Base-by-base conservation (phyloP, 78 protist species). In the Planoprotostelium fungivorum region DNA sequence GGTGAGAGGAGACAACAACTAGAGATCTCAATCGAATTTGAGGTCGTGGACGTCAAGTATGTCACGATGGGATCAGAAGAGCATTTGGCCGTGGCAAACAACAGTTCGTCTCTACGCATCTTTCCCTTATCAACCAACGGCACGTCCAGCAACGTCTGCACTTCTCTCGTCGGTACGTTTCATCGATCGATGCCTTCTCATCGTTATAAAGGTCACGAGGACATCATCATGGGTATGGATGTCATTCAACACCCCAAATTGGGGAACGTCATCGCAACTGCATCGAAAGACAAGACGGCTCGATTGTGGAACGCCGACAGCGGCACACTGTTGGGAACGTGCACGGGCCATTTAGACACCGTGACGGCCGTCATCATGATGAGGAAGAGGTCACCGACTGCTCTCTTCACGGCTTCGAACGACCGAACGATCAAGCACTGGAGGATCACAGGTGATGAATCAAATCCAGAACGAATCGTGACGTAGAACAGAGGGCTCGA, bases 361-460 rank as follows among this genome's bases (percentile, higher is more conserved):
- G 93, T 96, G n/a, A 89, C 95, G 16, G 85, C 90, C 34, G 93
- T 93, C 35, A 96, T 96, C 37, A 36, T 93, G 29, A 87, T 86
- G 37, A 51, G 16, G 73, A 35, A 83, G 29, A 91, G 83, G 73
- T 1, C 39, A 31, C 84, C 86, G 0, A 25, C 35, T 0, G 63
- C 84, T 51, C 36, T 90, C 1, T 25, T 94, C 37, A 84, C 95
- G 23, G 96, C 89, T 28, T 85, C 91, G 83, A 84, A 63, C 34
- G 96, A 94, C 92, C 37, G 73, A 35, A 95, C 98, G 0, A 16
- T 96, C 87, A 96, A 96, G 87, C 35, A 83, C 84, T 96, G 98
- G 98, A 91, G 86, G 35, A 37, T 88, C 87, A 29, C 0, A 1
- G 86, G 5, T 28, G 10, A 1, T 84, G 28, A 10, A 5, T 5